Base-by-base conservation (phyloP, 2,329 filamentous ascomycete genomes). In the Corynespora cassiicola region DNA sequence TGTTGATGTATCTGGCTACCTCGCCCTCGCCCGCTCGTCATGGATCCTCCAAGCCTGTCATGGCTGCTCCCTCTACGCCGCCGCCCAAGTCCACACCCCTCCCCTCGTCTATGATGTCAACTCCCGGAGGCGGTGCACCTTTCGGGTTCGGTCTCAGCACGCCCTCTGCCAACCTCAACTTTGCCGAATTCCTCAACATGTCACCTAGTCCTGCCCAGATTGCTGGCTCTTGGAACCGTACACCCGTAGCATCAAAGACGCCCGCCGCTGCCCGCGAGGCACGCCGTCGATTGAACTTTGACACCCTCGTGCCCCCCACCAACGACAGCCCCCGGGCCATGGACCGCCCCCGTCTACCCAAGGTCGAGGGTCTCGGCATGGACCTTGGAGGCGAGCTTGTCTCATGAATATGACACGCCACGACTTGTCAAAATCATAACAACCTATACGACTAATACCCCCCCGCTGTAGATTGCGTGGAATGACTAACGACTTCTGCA, bases 151-250 rank as follows among this genome's bases (percentile, higher is more conserved):
- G 69, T 58, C 82, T 87, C 34, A 84, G 82, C 48, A 97, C 92
- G 1, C 92, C 92, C 0, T 86, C 86, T 11, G 87, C 91, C 61
- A 81, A 77, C 31, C 95, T 97, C 69, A 95, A 97, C 73, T 95
- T 97, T 72, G 84, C 90, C 35, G 94, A 99, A 65, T 99, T 96
- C 70, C 86, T 97, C 64, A 96, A 97, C 71, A 92, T 97, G 66
- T 96, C 94, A 6, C 94, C 94, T 0, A 96, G 90, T 61, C 94
- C 94, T 14, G 94, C 90, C 17, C 94, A 96, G 72, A 50, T 58
- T 18, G 47, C 49, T 19, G 89, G 84, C 54, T 80, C 85, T 7
- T 96, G 90, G 88, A 73, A 72, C 20, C 75, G 79, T 20, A 85
- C 82, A 21, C 82, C 82, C 12, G 73, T 72, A 11, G 71, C 74